Base-by-base conservation (phyloP, 108 stramenopile genomes). In the Schizochytrium sp. region DNA sequence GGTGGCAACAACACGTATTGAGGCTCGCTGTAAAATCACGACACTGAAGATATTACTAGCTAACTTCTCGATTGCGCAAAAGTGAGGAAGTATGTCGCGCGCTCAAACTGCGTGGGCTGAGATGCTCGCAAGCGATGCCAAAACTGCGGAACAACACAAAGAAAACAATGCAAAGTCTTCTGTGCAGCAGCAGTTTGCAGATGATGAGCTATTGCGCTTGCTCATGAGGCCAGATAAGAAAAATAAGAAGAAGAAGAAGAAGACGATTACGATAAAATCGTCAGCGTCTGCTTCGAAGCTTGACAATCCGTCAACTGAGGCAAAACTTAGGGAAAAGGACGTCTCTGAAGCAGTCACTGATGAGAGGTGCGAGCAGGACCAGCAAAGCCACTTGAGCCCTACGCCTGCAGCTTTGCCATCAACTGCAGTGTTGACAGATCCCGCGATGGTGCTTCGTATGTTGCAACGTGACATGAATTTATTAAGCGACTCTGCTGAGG, bases 381-480 rank as follows among this genome's bases (percentile, higher is more conserved):
- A 60, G 28, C 2, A 28, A 28, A 28, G 28, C 28, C 28, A 28
- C 59, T n/a, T n/a, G 28, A 60, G 59, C 17, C 19, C 59, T n/a
- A n/a, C 59, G 28, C 19, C 59, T 19, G 59, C 59, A 60, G 59
- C 59, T 19, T 17, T n/a, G 44, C 41, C 64, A 69, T 12, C 64
- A 69, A 38, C 58, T 59, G 19, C 15, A 59, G 58, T 59, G 19
- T 59, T 83, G 76, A 38, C 8, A 8, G 55, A 83, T 40, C 28
- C 76, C 28, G 10, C 28, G 8, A 17, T 83, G 45, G 50, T 83
- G 45, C 50, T 83, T 38, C 47, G 76, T 13, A 40, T 83, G 0
- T 28, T 83, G 76, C 76, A 83, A 53, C 76, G 76, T 5, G 76
- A 83, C 3, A 83, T 83, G 10, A 83, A 83, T 28, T 53, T 83